Conservation (phyloP, 2,329 filamentous ascomycete species). For the Blastomyces silverae region DNA sequence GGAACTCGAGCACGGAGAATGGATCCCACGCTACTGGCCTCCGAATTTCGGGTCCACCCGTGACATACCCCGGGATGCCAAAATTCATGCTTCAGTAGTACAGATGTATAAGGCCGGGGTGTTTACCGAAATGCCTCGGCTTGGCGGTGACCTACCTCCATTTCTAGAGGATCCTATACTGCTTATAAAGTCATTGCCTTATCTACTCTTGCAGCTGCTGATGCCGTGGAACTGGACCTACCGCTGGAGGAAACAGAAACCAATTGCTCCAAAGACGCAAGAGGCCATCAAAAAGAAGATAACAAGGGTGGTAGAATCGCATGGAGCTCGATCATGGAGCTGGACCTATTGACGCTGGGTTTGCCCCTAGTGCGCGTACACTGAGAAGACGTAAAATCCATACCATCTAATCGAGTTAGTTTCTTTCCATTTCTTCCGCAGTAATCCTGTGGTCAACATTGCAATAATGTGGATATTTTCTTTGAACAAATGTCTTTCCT, state of each 20-base stretch:
- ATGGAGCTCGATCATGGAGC: conserved; percentile 11
- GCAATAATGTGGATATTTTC: not conserved
- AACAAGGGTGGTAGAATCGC: conserved; percentile 8
- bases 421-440: not conserved
- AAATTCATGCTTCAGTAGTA: conserved; percentile 30
- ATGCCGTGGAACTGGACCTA: conserved; percentile 18
- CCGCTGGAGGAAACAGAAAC: not conserved
- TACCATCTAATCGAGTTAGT: not conserved
- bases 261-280: not conserved
- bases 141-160: conserved; percentile 23
- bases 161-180: conserved; percentile 19
- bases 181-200: conserved; percentile 4
- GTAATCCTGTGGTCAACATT: not conserved
- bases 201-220: conserved; percentile 5
- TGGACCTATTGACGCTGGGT: conserved; percentile 4
- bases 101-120: conserved; percentile 26
- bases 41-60: conserved; percentile 32
- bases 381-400: not conserved
- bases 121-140: conserved; percentile 22
- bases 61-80: conserved; percentile 31
- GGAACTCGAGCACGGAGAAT: conserved; percentile 33
- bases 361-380: not conserved
- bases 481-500: not conserved
- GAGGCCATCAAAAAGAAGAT: conserved; percentile 8
- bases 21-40: conserved; percentile 32